These are phyloP conservation scores for Quercus tomentella DNA, from an alignment of 331 rosid species.

Conservation along the genomic window DNA sequence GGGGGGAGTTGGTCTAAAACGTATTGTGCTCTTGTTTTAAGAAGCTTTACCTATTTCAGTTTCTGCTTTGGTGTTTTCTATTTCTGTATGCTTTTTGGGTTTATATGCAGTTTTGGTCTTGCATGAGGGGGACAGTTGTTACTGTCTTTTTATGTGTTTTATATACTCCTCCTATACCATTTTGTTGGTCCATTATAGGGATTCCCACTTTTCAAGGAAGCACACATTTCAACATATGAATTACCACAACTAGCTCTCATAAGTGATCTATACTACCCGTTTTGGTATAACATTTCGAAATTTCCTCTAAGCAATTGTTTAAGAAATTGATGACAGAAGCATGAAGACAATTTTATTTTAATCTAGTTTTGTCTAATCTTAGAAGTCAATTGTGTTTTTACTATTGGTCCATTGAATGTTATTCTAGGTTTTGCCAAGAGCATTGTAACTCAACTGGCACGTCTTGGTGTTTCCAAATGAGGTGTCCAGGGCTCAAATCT, in stretches of 20 bases:
- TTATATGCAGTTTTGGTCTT: not conserved
- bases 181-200: not conserved
- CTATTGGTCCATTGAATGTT: no score
- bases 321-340: not conserved
- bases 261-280: not conserved
- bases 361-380: no score
- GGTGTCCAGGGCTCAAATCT: no score
- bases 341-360: no score
- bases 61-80: not conserved
- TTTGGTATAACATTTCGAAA: not conserved
- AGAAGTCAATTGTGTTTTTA: no score
- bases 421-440: no score
- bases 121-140: not conserved
- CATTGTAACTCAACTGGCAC: no score
- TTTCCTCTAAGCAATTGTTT: not conserved
- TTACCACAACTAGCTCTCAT: not conserved
- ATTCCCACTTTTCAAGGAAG: not conserved
- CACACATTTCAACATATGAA: not conserved
- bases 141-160: not conserved
- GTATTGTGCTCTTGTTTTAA: not conserved
- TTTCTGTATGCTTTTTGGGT: not conserved
- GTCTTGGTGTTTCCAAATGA: no score
- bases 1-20: not conserved
- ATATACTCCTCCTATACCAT: not conserved
- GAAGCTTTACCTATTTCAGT: not conserved